Evolutionary conservation across 208 protist species (phyloP), one percentile per base, ranked within the genome.

Genomic region (Polymyxa betae): DNA sequence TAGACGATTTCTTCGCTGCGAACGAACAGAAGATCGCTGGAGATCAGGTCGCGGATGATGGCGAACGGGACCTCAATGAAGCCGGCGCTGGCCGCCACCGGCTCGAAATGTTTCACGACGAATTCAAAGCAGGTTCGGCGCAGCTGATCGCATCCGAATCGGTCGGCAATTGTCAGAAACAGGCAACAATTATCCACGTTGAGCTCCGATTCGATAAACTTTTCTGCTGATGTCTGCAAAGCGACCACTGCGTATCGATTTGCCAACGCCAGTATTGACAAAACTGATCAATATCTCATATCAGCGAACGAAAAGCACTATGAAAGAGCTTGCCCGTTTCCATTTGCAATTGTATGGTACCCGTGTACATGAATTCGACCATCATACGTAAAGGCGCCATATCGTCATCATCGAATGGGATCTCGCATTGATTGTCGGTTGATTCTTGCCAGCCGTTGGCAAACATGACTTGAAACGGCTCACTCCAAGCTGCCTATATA

Each of bases 351-450:
- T 82, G 5, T 20, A 35, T 82, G 16, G 35, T 35, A 43, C 72
- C 72, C 72, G 72, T 82, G 72, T 82, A 82, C 72, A 82, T 82
- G 72, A 82, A 82, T 43, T 82, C 72, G 16, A 82, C 16, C 72
- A 82, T 82, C 5, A 82, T 12, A 12, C 40, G n/a, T 43, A 82
- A n/a, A 43, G 72, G 35, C 49, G 24, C 49, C 49, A 60, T 60
- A n/a, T 82, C 72, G 5, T 16, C 72, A 43, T 82, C 72, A n/a
- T 35, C 72, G 16, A 43, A 20, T 35, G 16, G 12, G n/a, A 82
- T 43, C 72, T 82, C 72, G 54, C 16, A 32, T 5, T 35, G 5
- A n/a, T 12, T n/a, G 16, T 16, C 5, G n/a, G 35, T 20, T n/a
- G 72, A 82, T 40, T 82, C 72, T n/a, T 5, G 16, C 72, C 72